Evolutionary conservation across 768 basidiomycete species (phyloP).

Genomic region (Xerocomus spinulosus): DNA sequence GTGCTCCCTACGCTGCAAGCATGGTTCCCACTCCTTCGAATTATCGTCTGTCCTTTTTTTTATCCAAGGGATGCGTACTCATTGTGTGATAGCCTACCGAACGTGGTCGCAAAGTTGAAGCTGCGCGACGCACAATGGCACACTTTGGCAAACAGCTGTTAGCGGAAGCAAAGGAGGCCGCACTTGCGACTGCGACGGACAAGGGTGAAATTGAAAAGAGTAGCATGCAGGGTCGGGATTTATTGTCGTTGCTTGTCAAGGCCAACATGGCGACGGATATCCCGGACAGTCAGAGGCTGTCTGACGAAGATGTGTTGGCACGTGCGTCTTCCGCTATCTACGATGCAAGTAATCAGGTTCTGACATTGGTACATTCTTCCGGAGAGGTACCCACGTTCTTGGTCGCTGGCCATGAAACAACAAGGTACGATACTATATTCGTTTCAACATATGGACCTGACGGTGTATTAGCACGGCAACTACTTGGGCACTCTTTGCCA

Average conservation of each 20-base stretch:
- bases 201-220: conserved; percentile 33
- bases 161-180: conserved; percentile 9
- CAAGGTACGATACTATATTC: background rate
- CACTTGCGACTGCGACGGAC: conserved; percentile 21
- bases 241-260: conserved; percentile 48
- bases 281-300: conserved; percentile 49
- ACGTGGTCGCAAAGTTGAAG: background rate
- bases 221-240: conserved; percentile 42
- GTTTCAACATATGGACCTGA: background rate
- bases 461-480: background rate
- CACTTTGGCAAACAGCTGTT: background rate
- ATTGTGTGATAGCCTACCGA: background rate
- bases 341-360: too few relatives aligned
- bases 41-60: background rate
- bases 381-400: background rate
- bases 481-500: background rate
- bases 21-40: background rate
- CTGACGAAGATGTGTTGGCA: conserved; percentile 57
- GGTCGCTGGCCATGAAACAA: background rate
- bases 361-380: background rate
- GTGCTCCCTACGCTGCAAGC: background rate
- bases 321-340: conserved; percentile 33
- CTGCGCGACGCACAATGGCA: background rate
- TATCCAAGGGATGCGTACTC: background rate
- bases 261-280: conserved; percentile 38